Evolutionary conservation across 352 stramenopile species (phyloP).

Genomic region (Aphanomyces euteiches): DNA sequence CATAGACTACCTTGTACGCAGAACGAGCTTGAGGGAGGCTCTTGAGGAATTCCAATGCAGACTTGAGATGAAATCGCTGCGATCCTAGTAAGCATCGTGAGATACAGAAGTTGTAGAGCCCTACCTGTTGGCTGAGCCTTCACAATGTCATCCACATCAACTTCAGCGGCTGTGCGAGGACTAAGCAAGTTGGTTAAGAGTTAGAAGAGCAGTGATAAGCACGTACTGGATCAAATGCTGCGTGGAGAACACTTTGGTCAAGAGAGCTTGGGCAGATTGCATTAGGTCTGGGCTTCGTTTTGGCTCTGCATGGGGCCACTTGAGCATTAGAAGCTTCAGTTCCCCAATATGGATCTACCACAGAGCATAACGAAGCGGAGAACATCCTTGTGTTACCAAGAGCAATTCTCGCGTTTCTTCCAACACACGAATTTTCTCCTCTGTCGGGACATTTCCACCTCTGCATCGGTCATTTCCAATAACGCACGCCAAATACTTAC

Average conservation of each 20-base stretch:
- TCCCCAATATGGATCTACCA: conserved; percentile 11
- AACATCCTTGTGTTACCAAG: not conserved
- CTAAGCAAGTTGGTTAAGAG: not conserved
- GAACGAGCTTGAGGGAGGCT: not conserved
- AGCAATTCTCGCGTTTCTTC: conserved; percentile 20
- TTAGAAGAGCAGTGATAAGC: not conserved
- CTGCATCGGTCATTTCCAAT: not conserved
- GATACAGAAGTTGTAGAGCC: no score
- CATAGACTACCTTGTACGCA: conserved; percentile 17
- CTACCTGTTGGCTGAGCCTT: not conserved
- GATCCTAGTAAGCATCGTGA: not conserved
- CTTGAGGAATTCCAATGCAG: conserved; percentile 1
- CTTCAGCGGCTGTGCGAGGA: not conserved
- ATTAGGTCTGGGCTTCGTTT: conserved; percentile 11
- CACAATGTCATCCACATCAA: not conserved
- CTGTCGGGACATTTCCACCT: conserved; percentile 1
- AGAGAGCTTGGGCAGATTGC: not conserved
- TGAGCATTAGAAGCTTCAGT: conserved; percentile 1
- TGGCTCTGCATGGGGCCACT: conserved; percentile 9
- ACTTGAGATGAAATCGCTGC: not conserved
- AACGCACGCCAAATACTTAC: not conserved
- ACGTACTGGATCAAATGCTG: conserved; percentile 6
- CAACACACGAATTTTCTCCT: conserved; percentile 21
- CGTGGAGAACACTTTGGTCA: conserved; percentile 6
- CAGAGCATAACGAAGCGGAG: not conserved